A percentile compares a stretch with the other conserved stretches of the same genome.
phyloP scores from a whole-genome alignment of 306 rosid species.

The Vigna radiata region DNA sequence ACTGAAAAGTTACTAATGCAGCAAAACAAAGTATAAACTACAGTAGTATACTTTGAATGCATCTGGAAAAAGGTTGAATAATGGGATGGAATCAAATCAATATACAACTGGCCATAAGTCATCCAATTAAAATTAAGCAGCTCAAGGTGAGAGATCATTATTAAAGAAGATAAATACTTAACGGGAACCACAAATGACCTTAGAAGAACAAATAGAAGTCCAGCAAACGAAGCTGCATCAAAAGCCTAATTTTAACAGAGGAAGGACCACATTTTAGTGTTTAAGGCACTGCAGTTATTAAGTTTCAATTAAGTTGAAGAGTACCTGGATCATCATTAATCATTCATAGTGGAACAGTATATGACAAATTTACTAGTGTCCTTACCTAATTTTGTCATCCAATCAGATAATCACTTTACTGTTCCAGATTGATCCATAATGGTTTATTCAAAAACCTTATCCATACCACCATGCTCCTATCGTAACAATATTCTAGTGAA shows the following conservation, averaged over 20 bases:
- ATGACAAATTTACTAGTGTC: constrained; percentile 41
- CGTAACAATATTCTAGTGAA: constrained; percentile 23
- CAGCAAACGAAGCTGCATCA: neutral
- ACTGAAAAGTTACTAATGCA: neutral
- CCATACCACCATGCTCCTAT: constrained; percentile 44
- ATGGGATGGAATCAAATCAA: neutral
- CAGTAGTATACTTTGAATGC: constrained; percentile 16
- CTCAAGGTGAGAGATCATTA: constrained; percentile 7
- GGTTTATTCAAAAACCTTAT: constrained; percentile 46
- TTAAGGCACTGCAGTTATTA: constrained; percentile 36
- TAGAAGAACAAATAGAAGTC: constrained; percentile 14
- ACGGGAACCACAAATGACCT: constrained; percentile 22
- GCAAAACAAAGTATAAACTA: neutral
- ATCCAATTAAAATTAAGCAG: neutral
- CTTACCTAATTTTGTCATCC: constrained; percentile 47
- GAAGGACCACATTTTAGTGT: neutral
- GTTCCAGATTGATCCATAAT: constrained; percentile 39
- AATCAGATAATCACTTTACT: constrained; percentile 47
- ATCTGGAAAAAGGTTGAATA: constrained; percentile 9
- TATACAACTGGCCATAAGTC: neutral
- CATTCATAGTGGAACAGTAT: constrained; percentile 46
- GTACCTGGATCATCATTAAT: constrained; percentile 45
- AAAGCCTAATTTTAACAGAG: neutral
- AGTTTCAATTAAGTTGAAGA: constrained; percentile 42
- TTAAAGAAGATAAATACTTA: neutral